phyloP scores from a whole-genome alignment of 1,139 yeast genomes.

The Lodderomyces orthopsilosis region DNA sequence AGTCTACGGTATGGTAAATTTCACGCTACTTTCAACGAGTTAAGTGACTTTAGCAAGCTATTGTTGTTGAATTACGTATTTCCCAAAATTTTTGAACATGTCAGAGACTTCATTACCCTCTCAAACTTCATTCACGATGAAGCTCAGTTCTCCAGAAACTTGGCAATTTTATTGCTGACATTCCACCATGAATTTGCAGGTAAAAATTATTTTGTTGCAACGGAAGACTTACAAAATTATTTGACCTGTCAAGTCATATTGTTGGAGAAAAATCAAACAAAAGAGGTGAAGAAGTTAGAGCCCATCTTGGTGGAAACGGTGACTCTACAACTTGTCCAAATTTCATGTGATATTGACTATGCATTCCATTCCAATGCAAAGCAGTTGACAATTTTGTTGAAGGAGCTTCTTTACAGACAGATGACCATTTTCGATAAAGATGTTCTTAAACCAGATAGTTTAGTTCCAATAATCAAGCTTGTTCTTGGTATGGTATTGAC shows the following conservation, averaged over 20 bases:
- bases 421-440: constrained; percentile 35
- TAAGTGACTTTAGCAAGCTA: constrained; percentile 27
- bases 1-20: constrained; percentile 22
- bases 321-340: constrained; percentile 21
- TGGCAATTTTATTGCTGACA: constrained; percentile 23
- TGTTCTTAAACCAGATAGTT: constrained; percentile 27
- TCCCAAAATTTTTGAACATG: constrained; percentile 37
- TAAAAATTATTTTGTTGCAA: constrained; percentile 25
- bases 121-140: constrained; percentile 39
- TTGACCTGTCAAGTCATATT: not conserved
- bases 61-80: constrained; percentile 35
- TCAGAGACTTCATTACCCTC: constrained; percentile 33
- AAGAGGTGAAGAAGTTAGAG: not conserved
- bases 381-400: constrained; percentile 24
- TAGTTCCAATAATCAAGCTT: constrained; percentile 31
- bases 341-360: constrained; percentile 17
- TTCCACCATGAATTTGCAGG: constrained; percentile 24
- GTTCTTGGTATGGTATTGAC: constrained; percentile 31
- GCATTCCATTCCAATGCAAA: constrained; percentile 1
- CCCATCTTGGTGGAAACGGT: not conserved
- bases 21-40: constrained; percentile 19
- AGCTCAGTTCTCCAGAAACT: constrained; percentile 28
- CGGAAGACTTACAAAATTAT: constrained; percentile 19
- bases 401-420: constrained; percentile 44
- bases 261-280: not conserved